A percentile compares a stretch with the other conserved stretches of the same genome.
These are phyloP conservation scores for Euclidium syriacum DNA, from an alignment of 345 rosid genomes.

Conservation along the genomic window DNA sequence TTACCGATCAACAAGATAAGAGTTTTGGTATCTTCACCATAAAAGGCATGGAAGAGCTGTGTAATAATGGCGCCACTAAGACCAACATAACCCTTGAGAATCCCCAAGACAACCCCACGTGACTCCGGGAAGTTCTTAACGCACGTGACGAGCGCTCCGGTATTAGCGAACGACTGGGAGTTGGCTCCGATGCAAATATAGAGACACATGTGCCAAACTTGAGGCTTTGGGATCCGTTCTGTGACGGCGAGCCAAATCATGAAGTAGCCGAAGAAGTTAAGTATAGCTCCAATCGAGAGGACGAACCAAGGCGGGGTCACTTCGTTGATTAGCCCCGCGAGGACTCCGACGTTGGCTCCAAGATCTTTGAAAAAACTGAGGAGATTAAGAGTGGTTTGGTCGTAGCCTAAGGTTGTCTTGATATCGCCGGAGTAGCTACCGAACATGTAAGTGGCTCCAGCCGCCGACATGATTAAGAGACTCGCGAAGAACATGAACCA, in stretches of 20 bases:
- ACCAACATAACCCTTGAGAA: slow-evolving; percentile 51
- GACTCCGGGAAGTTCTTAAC: slow-evolving; percentile 59
- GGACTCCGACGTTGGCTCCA: slow-evolving; percentile 47
- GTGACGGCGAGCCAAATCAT: slow-evolving; percentile 52
- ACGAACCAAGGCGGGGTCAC: slow-evolving; percentile 49
- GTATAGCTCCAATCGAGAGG: slow-evolving; percentile 37
- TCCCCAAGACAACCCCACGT: slow-evolving; percentile 47
- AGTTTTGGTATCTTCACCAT: slow-evolving; percentile 36
- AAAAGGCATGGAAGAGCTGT: slow-evolving; percentile 43
- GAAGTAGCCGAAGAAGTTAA: slow-evolving; percentile 48
- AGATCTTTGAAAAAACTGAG: slow-evolving; percentile 50
- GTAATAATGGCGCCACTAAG: slow-evolving; percentile 53
- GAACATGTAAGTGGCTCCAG: slow-evolving; percentile 55
- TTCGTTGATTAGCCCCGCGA: slow-evolving; percentile 44
- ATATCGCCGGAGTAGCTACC: slow-evolving; percentile 43
- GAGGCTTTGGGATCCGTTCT: slow-evolving; percentile 32
- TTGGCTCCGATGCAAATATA: slow-evolving; percentile 51
- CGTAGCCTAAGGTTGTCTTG: slow-evolving; percentile 38
- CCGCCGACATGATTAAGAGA: slow-evolving; percentile 39
- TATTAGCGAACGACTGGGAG: slow-evolving; percentile 52
- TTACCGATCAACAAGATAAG: slow-evolving; percentile 43
- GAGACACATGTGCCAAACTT: slow-evolving; percentile 51
- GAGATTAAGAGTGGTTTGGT: slow-evolving; percentile 48
- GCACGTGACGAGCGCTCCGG: slow-evolving; percentile 46
- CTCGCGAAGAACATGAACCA: slow-evolving; percentile 52